Base-by-base conservation (phyloP, 495 filamentous ascomycete species). In the Terfezia boudieri region DNA sequence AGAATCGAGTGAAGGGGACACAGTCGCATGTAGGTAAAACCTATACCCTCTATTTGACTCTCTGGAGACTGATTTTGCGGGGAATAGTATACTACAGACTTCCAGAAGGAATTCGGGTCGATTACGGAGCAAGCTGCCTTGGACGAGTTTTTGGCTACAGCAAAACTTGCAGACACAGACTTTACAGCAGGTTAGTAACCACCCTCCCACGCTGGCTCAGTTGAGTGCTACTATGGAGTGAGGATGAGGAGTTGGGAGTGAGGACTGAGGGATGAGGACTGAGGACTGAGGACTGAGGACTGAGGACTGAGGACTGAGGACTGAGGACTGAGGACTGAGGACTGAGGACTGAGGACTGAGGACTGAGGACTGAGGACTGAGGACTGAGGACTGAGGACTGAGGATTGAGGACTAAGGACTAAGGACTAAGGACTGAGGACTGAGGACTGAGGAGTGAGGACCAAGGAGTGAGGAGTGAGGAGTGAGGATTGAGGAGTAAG, bases 51-150 rank as follows among this genome's bases (percentile, higher is more conserved):
- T 62, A 55, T 52, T 52, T 14, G 14, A 3, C 41, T 46, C 41
- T 9, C 17, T 8, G 4, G 14, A 46, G 17, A 46, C 17, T 46
- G 14, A 14, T 46, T 20, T 46, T 46, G 41, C 14, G 0, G 41
- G 17, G 8, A 46, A 12, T 51, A 51, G 49, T 51, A 51, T 4
- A 26, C 14, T 10, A 16, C 14, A 51, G 49, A 51, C 11, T 12
- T 51, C 11, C 49, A 63, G 82, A 90, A 64, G 84, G 82, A 53
- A 71, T 77, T 59, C 88, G 83, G 83, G 78, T 87, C 62, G 96
- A 95, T 96, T 60, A 99, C 92, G 23, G 89, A 96, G 72, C 92
- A 99, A 70, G 89, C 79, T 55, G 86, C 89, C n/a, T 37, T 41
- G 32, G n/a, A 43, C 14, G 82, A 84, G 60, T 85, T 86, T 65